Evolutionary conservation across 352 stramenopile species (phyloP), one percentile per base, ranked within the genome.

Genomic region (Pythium myriotylum): DNA sequence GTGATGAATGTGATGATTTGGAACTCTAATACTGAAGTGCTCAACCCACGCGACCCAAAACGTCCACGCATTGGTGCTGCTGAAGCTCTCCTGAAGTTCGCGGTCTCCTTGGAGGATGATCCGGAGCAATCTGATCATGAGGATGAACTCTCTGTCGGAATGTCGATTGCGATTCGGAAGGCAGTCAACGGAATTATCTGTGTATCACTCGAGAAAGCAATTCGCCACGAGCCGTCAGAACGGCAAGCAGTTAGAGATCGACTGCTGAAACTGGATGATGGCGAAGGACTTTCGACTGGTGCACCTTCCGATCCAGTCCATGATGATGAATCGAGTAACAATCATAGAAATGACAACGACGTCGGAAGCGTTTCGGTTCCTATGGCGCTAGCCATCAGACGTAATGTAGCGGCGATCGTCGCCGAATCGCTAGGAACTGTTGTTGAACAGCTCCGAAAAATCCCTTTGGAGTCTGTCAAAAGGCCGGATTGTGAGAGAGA

Each of bases 371-470:
- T 64, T 37, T 64, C 56, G 4, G 56, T 57, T 10, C 45, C 51
- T 6, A 62, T 58, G 43, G 41, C 52, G 14, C 19, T 35, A 32
- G 56, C 54, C n/a, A 62, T 68, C 24, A 58, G 51, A 13, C 60
- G 66, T 13, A 70, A 54, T 17, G 55, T 76, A 33, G 68, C 68
- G 22, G 51, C 68, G 17, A 54, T 76, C 37, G 65, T 76, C 48
- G 69, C 60, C 5, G 26, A 52, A 46, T 61, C 69, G 43, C 45
- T 76, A 22, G 56, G 73, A 53, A 57, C 42, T 20, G 65, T 73
- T 4, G 51, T 64, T 26, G 29, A 60, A 17, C 50, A 65, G 64
- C 71, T 76, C 17, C 56, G 54, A 42, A 47, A 47, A 22, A 19
- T 4, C 4, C 23, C 20, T 48, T 29, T 20, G n/a, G n/a, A n/a